phyloP scores from a whole-genome alignment of 2,329 filamentous ascomycete species.

The Fusarium sublunatum region DNA sequence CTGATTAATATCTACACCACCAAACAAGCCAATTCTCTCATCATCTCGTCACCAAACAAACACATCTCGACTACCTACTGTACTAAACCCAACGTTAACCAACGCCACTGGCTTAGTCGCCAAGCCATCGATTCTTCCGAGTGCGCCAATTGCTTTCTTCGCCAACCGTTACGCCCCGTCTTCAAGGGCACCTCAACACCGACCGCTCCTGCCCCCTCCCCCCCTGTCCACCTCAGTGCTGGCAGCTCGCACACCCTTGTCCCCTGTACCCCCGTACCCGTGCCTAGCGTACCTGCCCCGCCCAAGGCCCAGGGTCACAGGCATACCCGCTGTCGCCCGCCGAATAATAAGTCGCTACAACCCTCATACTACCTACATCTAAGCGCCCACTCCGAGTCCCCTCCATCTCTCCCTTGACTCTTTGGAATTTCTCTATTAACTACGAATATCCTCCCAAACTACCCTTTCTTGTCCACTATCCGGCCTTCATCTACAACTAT shows the following conservation, averaged over 20 bases:
- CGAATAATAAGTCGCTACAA: constrained; percentile 46
- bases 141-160: constrained; percentile 43
- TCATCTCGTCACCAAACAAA: constrained; percentile 18
- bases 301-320: constrained; percentile 30
- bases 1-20: constrained; percentile 18
- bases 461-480: constrained; percentile 13
- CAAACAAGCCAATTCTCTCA: constrained; percentile 27
- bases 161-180: constrained; percentile 30
- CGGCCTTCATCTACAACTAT: constrained; percentile 10
- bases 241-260: neutral
- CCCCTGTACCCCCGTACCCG: constrained; percentile 39
- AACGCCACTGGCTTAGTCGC: constrained; percentile 41
- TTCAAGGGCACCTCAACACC: constrained; percentile 32
- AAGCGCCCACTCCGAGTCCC: constrained; percentile 41
- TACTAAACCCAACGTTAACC: constrained; percentile 10
- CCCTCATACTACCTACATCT: constrained; percentile 37
- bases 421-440: constrained; percentile 35
- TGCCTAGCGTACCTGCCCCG: constrained; percentile 39
- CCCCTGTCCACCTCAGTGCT: constrained; percentile 20
- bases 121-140: constrained; percentile 34
- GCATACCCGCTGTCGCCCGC: constrained; percentile 32
- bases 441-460: constrained; percentile 19
- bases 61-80: constrained; percentile 24
- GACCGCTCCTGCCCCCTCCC: constrained; percentile 34
- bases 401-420: constrained; percentile 18